Base-by-base conservation (phyloP, 495 filamentous ascomycete genomes). In the Lasiosphaeriaceae sp. region DNA sequence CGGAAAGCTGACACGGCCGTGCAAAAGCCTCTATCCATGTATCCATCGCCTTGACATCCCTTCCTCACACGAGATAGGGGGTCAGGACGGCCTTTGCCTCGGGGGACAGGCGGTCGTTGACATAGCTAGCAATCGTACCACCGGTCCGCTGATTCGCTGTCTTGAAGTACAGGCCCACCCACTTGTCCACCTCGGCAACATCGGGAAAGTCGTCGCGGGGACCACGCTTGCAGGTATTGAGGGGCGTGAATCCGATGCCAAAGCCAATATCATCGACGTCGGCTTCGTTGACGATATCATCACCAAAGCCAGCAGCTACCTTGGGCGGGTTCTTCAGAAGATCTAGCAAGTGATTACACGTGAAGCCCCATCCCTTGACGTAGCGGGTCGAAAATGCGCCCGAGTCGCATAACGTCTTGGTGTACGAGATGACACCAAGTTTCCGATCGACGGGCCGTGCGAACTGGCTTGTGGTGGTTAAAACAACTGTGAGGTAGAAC, bases 191-290 rank as follows among this genome's bases (percentile, higher is more conserved):
- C 66, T 95, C 88, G 9, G 77, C 76, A 9, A 93, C 86, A 52
- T 95, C 86, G 31, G 92, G 88, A 81, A 86, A 96, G 19, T 88
- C 85, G 66, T 96, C 92, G 53, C 77, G 78, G 9, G 78, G 58
- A 0, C 70, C 61, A 50, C 83, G 82, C 68, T 87, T 89, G 71
- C 92, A 90, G 1, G 94, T 97, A 68, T 89, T 92, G 54, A 99
- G 79, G 41, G 87, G 83, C 1, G 94, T 97, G 73, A 95, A 99
- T 1, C 90, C 91, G 44, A 96, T 84, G 11, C 93, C 95, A 63
- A 97, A 99, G 50, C 88, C 85, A 66, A 96, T 83, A 68, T 98
- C 93, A 60, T 98, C 94, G 46, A 94, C 87, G 62, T 97, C 94
- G 11, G 88, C 85, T 64, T 96, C 92, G 16, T 81, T 78, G 60